phyloP scores from a whole-genome alignment of 768 basidiomycete species.

The Boletus reticuloceps region DNA sequence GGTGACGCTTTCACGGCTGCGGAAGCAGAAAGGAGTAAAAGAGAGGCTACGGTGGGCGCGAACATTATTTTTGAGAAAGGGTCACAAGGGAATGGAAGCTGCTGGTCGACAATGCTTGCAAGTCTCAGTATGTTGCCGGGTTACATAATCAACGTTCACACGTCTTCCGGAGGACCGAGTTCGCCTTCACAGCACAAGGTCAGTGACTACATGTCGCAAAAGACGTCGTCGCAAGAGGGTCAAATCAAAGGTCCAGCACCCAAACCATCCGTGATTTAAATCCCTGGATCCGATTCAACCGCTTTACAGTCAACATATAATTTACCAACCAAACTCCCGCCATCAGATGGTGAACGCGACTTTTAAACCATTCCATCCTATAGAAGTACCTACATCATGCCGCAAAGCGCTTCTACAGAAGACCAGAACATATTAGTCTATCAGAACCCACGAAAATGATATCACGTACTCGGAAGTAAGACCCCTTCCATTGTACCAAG shows the following conservation, averaged over 20 bases:
- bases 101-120: too few relatives aligned
- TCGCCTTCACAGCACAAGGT: too few relatives aligned
- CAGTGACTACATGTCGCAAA: too few relatives aligned
- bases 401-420: conserved; percentile 20
- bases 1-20: conserved; percentile 39
- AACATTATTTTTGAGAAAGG: conserved; percentile 30
- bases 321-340: too few relatives aligned
- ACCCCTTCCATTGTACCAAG: conserved; percentile 33
- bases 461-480: conserved; percentile 32
- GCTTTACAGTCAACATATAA: too few relatives aligned
- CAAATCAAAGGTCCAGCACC: too few relatives aligned
- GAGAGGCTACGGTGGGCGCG: conserved; percentile 48
- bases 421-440: neutral
- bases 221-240: too few relatives aligned
- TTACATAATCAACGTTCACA: neutral
- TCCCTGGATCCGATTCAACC: too few relatives aligned
- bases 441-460: neutral
- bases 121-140: neutral
- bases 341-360: too few relatives aligned
- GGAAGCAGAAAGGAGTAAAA: conserved; percentile 44
- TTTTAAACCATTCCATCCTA: too few relatives aligned
- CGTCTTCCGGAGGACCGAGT: too few relatives aligned
- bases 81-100: neutral
- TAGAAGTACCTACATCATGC: conserved; percentile 1
- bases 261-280: too few relatives aligned